phyloP scores from a whole-genome alignment of 2,329 filamentous ascomycete species.

The Dothistroma pini region DNA sequence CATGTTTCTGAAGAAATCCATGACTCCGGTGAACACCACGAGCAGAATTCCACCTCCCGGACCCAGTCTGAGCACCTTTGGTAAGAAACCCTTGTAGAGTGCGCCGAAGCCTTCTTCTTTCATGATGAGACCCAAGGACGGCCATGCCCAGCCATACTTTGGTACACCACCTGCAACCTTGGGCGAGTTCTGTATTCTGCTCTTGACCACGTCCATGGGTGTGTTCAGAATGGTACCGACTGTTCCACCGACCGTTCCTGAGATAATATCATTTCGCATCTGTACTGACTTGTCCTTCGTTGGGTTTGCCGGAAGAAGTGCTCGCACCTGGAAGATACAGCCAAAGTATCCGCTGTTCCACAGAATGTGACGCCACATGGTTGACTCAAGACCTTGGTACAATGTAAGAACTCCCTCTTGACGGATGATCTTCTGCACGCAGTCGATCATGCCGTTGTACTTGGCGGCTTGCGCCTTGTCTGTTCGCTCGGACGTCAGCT shows the following conservation, averaged over 20 bases:
- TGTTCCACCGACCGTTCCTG: constrained; percentile 84
- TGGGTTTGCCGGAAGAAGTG: constrained; percentile 65
- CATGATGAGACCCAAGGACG: constrained; percentile 77
- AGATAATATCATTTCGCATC: constrained; percentile 82
- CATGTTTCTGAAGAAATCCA: constrained; percentile 85
- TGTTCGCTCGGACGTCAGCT: constrained; percentile 7
- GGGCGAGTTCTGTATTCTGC: constrained; percentile 89
- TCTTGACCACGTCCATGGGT: constrained; percentile 96
- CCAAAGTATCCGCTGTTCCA: constrained; percentile 98
- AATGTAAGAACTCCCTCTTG: constrained; percentile 81
- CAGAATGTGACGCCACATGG: constrained; percentile 88
- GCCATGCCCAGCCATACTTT: constrained; percentile 99
- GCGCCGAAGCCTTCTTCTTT: constrained; percentile 90
- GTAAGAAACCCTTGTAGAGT: constrained; percentile 95
- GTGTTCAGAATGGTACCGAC: constrained; percentile 91
- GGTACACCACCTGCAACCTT: constrained; percentile 75
- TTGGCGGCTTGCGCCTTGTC: constrained; percentile 90
- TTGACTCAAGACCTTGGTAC: constrained; percentile 96
- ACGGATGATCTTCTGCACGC: constrained; percentile 74
- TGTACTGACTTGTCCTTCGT: constrained; percentile 76
- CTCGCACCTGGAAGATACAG: constrained; percentile 95
- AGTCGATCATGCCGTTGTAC: constrained; percentile 79
- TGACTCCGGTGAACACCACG: constrained; percentile 81
- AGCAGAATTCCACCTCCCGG: constrained; percentile 72
- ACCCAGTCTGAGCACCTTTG: constrained; percentile 80